Conservation (phyloP, 768 basidiomycete genomes). For the Tephrocybe sp. region DNA sequence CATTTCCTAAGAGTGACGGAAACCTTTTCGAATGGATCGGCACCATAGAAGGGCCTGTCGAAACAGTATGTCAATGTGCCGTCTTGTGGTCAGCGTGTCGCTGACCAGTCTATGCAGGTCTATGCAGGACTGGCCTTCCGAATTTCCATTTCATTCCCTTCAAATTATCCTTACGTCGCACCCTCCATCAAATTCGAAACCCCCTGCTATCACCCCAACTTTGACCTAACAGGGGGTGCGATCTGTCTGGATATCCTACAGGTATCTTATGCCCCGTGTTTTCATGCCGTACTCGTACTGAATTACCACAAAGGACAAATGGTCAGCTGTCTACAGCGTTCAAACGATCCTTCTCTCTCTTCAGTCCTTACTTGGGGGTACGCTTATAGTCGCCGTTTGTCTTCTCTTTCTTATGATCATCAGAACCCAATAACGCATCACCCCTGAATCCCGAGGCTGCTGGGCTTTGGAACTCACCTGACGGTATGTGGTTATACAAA, state of each 20-base stretch:
- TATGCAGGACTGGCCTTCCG: conserved; percentile 81
- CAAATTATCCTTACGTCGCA: conserved; percentile 86
- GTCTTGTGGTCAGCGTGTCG: neutral
- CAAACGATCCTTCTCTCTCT: conserved; percentile 87
- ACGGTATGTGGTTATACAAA: conserved; percentile 38
- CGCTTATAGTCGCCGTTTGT: conserved; percentile 22
- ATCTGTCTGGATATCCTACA: conserved; percentile 91
- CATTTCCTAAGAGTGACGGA: conserved; percentile 84
- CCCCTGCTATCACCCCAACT: conserved; percentile 91
- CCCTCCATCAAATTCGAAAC: conserved; percentile 87
- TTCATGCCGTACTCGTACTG: neutral
- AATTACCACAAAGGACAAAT: conserved; percentile 65
- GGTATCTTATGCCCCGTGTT: conserved; percentile 36
- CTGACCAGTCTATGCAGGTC: conserved; percentile 42
- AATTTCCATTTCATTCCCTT: conserved; percentile 81
- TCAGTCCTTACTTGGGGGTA: conserved; percentile 87
- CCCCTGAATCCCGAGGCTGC: conserved; percentile 89
- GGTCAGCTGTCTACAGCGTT: conserved; percentile 92
- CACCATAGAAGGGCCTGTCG: conserved; percentile 79
- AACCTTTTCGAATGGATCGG: conserved; percentile 92
- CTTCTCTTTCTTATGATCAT: conserved; percentile 2
- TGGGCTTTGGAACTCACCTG: conserved; percentile 72
- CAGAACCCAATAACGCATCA: conserved; percentile 93
- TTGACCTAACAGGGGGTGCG: conserved; percentile 73
- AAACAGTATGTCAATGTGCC: conserved; percentile 48